phyloP scores from a whole-genome alignment of 2,329 filamentous ascomycete species.

The Penicillium sp. region DNA sequence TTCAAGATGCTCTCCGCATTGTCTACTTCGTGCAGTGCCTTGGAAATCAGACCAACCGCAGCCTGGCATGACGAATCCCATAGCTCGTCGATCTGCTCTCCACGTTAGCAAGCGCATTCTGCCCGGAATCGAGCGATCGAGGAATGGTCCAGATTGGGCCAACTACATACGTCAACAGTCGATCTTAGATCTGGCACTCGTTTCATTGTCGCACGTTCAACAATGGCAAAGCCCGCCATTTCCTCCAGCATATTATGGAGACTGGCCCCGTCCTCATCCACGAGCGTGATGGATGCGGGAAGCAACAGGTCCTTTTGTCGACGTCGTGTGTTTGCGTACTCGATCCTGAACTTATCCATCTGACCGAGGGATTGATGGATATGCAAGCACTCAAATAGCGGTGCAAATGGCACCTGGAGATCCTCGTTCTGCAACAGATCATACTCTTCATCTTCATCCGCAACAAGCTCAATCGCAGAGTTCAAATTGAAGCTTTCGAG shows the following conservation, averaged over 20 bases:
- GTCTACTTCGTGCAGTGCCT: conserved; percentile 74
- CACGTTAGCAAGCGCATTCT: conserved; percentile 14
- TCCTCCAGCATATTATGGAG: conserved; percentile 91
- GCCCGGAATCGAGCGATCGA: background rate
- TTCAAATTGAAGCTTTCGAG: conserved; percentile 87
- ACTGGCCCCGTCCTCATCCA: conserved; percentile 79
- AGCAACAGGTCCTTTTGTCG: conserved; percentile 90
- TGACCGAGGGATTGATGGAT: conserved; percentile 95
- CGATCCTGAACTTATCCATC: conserved; percentile 83
- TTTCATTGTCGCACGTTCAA: conserved; percentile 91
- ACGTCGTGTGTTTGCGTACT: conserved; percentile 88
- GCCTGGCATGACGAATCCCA: conserved; percentile 98
- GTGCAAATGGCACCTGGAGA: conserved; percentile 89
- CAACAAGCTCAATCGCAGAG: conserved; percentile 91
- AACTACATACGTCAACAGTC: conserved; percentile 68
- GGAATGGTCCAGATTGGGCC: background rate
- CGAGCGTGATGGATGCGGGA: conserved; percentile 71
- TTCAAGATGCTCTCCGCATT: conserved; percentile 91
- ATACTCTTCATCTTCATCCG: conserved; percentile 93
- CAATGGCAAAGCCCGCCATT: conserved; percentile 93
- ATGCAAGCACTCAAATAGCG: conserved; percentile 90
- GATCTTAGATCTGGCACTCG: conserved; percentile 81
- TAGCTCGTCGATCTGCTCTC: conserved; percentile 79
- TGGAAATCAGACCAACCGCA: conserved; percentile 78
- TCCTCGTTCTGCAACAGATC: conserved; percentile 96